These are phyloP conservation scores for Aspergillus taichungensis DNA, from an alignment of 495 filamentous ascomycete species.

Conservation along the genomic window DNA sequence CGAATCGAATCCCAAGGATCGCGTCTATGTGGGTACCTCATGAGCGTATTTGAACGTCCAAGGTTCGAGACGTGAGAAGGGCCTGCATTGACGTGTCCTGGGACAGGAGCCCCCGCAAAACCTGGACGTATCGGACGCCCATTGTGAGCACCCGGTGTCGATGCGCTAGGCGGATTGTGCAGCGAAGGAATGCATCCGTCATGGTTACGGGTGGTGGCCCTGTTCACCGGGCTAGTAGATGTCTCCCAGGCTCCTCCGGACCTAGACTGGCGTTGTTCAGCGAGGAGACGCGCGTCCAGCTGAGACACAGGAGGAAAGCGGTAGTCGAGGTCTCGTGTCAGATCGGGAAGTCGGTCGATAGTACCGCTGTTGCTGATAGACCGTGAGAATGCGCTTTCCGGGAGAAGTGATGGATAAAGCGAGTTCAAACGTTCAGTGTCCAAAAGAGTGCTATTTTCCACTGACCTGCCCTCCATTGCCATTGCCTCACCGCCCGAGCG, in stretches of 20 bases:
- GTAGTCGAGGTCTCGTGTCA: constrained; percentile 20
- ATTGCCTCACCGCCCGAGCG: background rate
- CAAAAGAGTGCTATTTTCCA: background rate
- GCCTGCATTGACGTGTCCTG: too few species aligned
- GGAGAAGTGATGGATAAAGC: constrained; percentile 23
- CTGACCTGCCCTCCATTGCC: background rate
- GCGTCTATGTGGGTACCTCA: constrained; percentile 7
- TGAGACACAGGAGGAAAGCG: constrained; percentile 40
- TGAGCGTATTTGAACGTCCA: constrained; percentile 19
- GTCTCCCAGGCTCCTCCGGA: too few species aligned
- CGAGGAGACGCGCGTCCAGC: constrained; percentile 30
- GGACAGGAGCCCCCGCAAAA: too few species aligned
- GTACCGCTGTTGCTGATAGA: background rate
- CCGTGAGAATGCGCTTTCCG: constrained; percentile 5
- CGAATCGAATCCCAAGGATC: constrained; percentile 16
- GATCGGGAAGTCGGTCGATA: constrained; percentile 9
- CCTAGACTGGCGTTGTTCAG: constrained; percentile 10
- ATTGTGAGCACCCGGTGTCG: too few species aligned
- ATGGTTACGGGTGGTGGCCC: background rate
- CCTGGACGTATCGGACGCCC: too few species aligned
- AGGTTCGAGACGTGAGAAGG: background rate
- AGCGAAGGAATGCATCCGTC: too few species aligned
- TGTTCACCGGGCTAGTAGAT: too few species aligned
- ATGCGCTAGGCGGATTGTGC: too few species aligned
- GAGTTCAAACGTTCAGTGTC: constrained; percentile 17